These are phyloP conservation scores for Pelargonium citronellum DNA, from an alignment of 441 rosid genomes.

Conservation along the genomic window DNA sequence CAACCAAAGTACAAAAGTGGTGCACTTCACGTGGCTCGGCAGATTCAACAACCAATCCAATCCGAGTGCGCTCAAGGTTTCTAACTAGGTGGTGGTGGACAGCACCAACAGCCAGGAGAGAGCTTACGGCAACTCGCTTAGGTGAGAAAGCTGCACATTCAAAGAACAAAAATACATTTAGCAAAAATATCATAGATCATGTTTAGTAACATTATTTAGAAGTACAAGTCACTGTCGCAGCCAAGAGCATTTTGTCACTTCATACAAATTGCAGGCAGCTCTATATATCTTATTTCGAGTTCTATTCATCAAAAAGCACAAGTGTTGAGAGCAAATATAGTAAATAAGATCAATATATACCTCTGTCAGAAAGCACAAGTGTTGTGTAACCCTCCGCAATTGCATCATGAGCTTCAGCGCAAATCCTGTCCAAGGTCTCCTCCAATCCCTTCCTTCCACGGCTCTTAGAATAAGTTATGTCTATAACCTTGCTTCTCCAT, in stretches of 20 bases:
- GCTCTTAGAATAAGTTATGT: slow-evolving; percentile 74
- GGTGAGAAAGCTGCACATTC: slow-evolving; percentile 65
- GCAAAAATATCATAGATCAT: too few relatives aligned
- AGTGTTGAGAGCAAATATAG: too few relatives aligned
- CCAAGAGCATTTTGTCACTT: too few relatives aligned
- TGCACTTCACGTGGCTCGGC: slow-evolving; percentile 99
- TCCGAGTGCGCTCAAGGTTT: slow-evolving; percentile 82
- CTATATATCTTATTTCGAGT: too few relatives aligned
- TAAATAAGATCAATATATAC: slow-evolving; percentile 34
- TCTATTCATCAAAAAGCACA: too few relatives aligned
- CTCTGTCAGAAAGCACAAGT: slow-evolving; percentile 96
- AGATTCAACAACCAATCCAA: slow-evolving; percentile 87
- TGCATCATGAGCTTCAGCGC: slow-evolving; percentile 83
- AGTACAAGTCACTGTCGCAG: too few relatives aligned
- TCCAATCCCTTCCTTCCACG: slow-evolving; percentile 88
- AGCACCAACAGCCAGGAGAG: slow-evolving; percentile 98
- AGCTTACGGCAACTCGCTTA: slow-evolving; percentile 83
- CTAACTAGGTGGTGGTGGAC: slow-evolving; percentile 94
- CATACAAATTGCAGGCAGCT: too few relatives aligned
- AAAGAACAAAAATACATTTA: neutral
- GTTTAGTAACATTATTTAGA: too few relatives aligned
- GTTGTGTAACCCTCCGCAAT: slow-evolving; percentile 86
- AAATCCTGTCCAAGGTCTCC: slow-evolving; percentile 82
- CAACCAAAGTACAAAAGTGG: slow-evolving; percentile 96
- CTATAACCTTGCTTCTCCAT: slow-evolving; percentile 87